Evolutionary conservation across 1,284 basidiomycete genomes (phyloP), one percentile per base, ranked within the genome.

Genomic region (Trichosporon asahii): DNA sequence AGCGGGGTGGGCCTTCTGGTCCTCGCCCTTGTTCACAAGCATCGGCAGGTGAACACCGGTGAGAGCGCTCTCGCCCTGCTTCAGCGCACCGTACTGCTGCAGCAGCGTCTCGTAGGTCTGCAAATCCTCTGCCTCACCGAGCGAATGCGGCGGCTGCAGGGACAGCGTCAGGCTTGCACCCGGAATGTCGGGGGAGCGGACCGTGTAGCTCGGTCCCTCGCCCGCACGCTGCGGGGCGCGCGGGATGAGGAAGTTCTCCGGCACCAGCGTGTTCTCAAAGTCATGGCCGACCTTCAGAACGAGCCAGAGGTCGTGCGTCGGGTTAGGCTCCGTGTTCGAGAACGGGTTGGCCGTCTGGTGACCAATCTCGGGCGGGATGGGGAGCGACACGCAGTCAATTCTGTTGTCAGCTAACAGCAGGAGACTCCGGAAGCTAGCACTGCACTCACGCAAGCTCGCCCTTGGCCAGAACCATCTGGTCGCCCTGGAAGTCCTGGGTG

Each of bases 31-130:
- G 57, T 61, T 61, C 14, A 61, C 57, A 18, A 61, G 29, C 57
- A 35, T 65, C 7, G 77, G 74, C 0, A 72, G 71, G 25, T 70
- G 65, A 31, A 81, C 63, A 9, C 72, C 72, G 1, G 71, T 57
- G 40, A 82, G 68, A 15, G 75, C 81, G 18, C 77, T 75, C 2
- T 69, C 66, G 37, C 78, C 76, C 3, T 71, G 70, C 8, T 68
- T 73, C 5, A 86, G 73, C 12, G 76, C 78, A 11, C 87, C 87
- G 77, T 93, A 93, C 76, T 92, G 90, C 15, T 86, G 80, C 5
- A 93, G 78, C 61, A 93, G 86, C 25, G 88, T 86, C 76, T 92
- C 90, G 70, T 93, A 88, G 0, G 88, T 88, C 68, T 90, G 88
- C 44, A 90, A 73, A 75, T 90, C 89, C 72, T 91, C 89, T 49